Conservation (phyloP, 371 early-diverging fungal genomes). For the Saksenaea oblongispora region DNA sequence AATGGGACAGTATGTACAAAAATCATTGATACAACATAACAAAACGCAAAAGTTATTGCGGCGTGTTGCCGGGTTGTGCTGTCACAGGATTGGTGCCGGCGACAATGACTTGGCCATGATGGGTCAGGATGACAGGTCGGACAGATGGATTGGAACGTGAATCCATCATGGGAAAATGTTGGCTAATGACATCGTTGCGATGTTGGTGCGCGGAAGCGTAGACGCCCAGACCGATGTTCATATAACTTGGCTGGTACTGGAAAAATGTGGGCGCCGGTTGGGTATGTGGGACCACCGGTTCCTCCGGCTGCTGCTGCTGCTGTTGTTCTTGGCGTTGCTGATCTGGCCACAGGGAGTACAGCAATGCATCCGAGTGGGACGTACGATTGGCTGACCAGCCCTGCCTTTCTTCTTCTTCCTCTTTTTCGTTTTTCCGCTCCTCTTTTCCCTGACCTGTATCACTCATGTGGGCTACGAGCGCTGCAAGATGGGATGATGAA, state of each 20-base stretch:
- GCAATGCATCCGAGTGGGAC: slow-evolving; percentile 14
- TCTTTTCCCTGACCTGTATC: neutral
- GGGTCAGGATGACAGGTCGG: slow-evolving; percentile 8
- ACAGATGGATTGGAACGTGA: neutral
- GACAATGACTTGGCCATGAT: slow-evolving; percentile 12
- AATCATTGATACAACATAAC: neutral
- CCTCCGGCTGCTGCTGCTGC: slow-evolving; percentile 9
- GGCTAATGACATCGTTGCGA: slow-evolving; percentile 14
- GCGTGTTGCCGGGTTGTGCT: neutral
- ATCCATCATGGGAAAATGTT: slow-evolving; percentile 7
- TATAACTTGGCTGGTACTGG: slow-evolving; percentile 6
- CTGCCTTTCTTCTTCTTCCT: neutral
- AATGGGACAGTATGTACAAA: slow-evolving; percentile 1
- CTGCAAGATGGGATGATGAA: neutral
- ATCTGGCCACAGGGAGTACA: slow-evolving; percentile 27
- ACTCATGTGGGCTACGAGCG: neutral
- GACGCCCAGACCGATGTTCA: slow-evolving; percentile 14
- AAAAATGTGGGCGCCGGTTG: slow-evolving; percentile 8
- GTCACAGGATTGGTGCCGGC: neutral
- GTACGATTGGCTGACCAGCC: neutral
- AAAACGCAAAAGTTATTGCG: neutral
- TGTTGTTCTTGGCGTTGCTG: slow-evolving; percentile 12
- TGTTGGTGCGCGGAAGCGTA: slow-evolving; percentile 17
- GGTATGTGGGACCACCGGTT: slow-evolving; percentile 3
- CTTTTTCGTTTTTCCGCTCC: slow-evolving; percentile 9